Conservation (phyloP, 345 rosid species). For the Citrus sinensis region DNA sequence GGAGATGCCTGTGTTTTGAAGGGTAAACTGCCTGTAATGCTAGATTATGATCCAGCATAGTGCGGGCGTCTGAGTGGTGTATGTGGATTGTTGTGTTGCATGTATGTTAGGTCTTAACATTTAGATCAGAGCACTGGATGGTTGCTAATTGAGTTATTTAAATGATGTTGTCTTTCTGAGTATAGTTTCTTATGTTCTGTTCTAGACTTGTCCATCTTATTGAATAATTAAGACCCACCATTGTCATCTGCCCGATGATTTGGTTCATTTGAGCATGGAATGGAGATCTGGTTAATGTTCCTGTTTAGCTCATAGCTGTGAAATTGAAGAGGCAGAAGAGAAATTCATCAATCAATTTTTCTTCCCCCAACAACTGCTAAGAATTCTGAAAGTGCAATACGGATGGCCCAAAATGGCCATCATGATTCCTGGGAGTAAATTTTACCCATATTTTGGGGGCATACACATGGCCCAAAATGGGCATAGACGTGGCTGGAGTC, state of each 20-base stretch:
- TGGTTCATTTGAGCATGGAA: background rate
- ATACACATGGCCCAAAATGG: too few relatives aligned
- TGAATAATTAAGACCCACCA: background rate
- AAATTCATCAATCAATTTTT: background rate
- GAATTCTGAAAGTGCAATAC: background rate
- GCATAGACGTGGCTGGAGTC: too few relatives aligned
- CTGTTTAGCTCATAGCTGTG: background rate
- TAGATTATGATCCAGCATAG: background rate
- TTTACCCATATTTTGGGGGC: too few relatives aligned
- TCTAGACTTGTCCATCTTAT: background rate
- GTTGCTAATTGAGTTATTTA: conserved; percentile 14
- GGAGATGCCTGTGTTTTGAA: conserved; percentile 22
- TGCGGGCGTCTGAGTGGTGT: background rate
- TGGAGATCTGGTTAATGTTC: too few relatives aligned
- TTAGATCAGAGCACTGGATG: conserved; percentile 19
- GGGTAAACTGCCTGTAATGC: conserved; percentile 2
- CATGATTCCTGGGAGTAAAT: too few relatives aligned
- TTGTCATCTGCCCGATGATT: background rate
- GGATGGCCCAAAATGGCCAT: too few relatives aligned
- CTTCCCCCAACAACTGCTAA: background rate
- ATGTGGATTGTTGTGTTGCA: conserved; percentile 8
- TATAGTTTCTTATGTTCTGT: background rate
- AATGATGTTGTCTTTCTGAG: conserved; percentile 4
- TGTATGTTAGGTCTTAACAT: conserved; percentile 13
- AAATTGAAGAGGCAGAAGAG: background rate